Evolutionary conservation across 1,284 basidiomycete genomes (phyloP), one percentile per base, ranked within the genome.

Genomic region (Cutaneotrichosporon mucoides): DNA sequence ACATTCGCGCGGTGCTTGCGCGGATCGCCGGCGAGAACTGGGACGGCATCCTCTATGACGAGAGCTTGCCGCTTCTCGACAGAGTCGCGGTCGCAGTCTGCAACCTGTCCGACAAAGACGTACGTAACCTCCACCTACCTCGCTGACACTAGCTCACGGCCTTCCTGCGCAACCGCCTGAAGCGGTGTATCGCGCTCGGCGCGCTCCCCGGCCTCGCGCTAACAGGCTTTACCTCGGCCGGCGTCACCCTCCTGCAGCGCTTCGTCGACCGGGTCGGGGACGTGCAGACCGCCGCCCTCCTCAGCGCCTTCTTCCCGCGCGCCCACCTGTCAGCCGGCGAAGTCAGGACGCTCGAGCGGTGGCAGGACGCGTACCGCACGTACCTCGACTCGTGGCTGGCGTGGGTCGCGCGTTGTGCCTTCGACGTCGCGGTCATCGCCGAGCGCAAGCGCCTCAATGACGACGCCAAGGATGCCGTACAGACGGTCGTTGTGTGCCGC

Each of bases 191-290:
- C 10, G 62, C 72, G 5, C 67, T 73, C 24, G 88, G 89, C 3
- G 84, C 88, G 63, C 85, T 92, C 38, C 88, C 90, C 53, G 88
- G 85, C 0, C 80, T 95, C 53, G 81, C 90, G 48, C 81, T 95
- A 34, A 89, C 90, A 1, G 92, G 92, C 2, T 80, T 95, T 10
- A 86, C 88, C 4, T 78, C 82, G 7, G 73, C 81, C 0, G 88
- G 88, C 1, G 80, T 93, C 68, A 83, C 87, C 37, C 82, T 95
- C 3, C 76, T 95, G 6, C 87, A 91, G 67, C 81, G 82, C 2
- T 91, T 90, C 71, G 82, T 95, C 44, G 88, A 94, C 72, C 82
- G 83, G 52, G 89, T 88, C 0, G 88, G 88, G 2, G 93, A 97
- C 71, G 81, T 94, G 1, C 93, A 97, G 74, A 90, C 89, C 1